Conservation (phyloP, 768 basidiomycete genomes). For the Russula foetens region DNA sequence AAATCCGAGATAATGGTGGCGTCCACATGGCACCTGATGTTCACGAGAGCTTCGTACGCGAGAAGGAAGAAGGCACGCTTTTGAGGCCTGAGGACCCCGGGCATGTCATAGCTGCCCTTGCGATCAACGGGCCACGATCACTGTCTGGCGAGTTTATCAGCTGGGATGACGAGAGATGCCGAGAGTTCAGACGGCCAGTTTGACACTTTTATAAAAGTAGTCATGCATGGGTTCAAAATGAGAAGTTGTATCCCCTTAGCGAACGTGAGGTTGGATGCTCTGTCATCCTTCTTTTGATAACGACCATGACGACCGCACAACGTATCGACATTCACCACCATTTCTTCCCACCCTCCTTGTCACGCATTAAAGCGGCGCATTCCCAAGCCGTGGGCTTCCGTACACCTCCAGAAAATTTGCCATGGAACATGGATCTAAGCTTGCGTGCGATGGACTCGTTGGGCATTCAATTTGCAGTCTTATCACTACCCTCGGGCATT, state of each 20-base stretch:
- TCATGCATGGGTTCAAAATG: not conserved
- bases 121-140: constrained; percentile 51
- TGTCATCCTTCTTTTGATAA: not conserved
- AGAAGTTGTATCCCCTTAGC: constrained; percentile 9
- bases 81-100: constrained; percentile 69
- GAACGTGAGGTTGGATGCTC: too few relatives aligned
- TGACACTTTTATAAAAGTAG: constrained; percentile 12
- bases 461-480: constrained; percentile 49
- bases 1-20: constrained; percentile 43
- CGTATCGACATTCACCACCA: constrained; percentile 72
- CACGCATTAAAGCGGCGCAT: constrained; percentile 33
- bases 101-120: constrained; percentile 69
- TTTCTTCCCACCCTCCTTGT: constrained; percentile 47
- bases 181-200: constrained; percentile 35
- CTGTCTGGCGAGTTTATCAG: constrained; percentile 72
- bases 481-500: constrained; percentile 53
- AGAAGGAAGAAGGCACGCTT: constrained; percentile 57
- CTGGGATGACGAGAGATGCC: constrained; percentile 71
- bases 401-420: constrained; percentile 54
- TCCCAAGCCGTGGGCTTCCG: constrained; percentile 49
- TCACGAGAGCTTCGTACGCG: constrained; percentile 48
- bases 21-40: constrained; percentile 47
- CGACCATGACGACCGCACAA: not conserved
- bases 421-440: constrained; percentile 55
- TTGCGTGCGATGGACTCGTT: constrained; percentile 55